Base-by-base conservation (phyloP, 345 rosid species). In the Salix arbutifolia region DNA sequence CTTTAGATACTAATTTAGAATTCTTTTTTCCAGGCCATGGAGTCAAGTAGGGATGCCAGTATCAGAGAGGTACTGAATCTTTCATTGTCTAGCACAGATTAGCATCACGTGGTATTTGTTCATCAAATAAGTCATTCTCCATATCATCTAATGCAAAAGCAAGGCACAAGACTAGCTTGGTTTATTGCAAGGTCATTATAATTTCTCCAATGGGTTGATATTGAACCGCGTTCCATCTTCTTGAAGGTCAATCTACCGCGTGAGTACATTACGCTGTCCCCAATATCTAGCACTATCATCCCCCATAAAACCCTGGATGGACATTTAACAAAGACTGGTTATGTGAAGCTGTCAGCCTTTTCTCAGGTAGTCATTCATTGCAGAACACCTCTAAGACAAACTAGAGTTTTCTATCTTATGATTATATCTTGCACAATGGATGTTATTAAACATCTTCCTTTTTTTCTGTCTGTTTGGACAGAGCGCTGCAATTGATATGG, bases 401-500 rank as follows among this genome's bases (percentile, higher is more conserved):
- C 40, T 37, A 31, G 68, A 6, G 23, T 33, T 77, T 6, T 8
- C 40, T 56, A 21, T 12, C 56, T 0, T 17, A n/a, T 8, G 64
- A n/a, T 33, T 31, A 6, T 65, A 12, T 53, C 14, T 30, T 1
- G 16, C 21, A 12, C 8, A 2, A 3, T 46, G n/a, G 65, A 19
- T 60, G 25, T 23, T 50, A 25, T 56, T 50, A 56, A 75, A 65
- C 31, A 14, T 13, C 64, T 52, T 25, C 74, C 31, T 19, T 35
- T 35, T 33, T 72, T 72, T 69, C 40, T 50, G 46, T 74, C 52
- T 53, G 6, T 78, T 77, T 77, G 67, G 74, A 76, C 83, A 94
- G 97, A 89, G 85, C 79, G 97, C 96, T 85, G 98, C 98, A 4
- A 70, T 90, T 50, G 97, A 91, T 67, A 86, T 94, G 91, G 86